Evolutionary conservation across 2,329 filamentous ascomycete genomes (phyloP).

Genomic region (Neofusicoccum kwambonambiense): DNA sequence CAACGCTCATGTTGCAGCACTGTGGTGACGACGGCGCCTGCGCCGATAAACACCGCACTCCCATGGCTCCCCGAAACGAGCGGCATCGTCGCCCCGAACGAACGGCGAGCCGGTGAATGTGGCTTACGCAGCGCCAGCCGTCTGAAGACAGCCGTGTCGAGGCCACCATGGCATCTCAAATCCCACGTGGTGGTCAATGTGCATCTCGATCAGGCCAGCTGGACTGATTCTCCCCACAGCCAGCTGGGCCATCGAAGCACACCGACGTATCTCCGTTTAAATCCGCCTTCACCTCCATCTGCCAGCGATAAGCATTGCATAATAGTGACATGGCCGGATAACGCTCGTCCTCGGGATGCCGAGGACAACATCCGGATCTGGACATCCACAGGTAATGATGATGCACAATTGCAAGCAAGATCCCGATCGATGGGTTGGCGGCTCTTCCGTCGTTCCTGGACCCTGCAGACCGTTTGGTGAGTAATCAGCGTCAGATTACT

Average conservation of each 20-base stretch:
- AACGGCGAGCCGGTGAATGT: background rate
- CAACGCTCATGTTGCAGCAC: background rate
- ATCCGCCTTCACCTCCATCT: background rate
- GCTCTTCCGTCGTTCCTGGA: background rate
- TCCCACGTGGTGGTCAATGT: background rate
- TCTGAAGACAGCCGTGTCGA: background rate
- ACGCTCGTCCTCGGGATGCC: background rate
- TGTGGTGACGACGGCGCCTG: too few species aligned
- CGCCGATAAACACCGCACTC: background rate
- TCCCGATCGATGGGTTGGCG: background rate
- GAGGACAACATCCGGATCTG: background rate
- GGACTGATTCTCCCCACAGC: background rate
- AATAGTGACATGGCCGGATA: background rate
- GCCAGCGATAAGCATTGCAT: background rate
- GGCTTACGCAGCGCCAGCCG: background rate
- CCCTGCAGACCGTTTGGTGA: background rate
- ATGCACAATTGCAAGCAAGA: background rate
- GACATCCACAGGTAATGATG: background rate
- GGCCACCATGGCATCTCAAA: background rate
- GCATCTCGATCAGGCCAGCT: background rate
- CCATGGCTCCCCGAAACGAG: background rate
- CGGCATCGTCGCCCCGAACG: background rate
- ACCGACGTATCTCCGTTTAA: conserved; percentile 4
- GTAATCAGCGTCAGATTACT: background rate
- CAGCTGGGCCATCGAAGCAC: background rate